Evolutionary conservation across 805 yeast genomes (phyloP).

Genomic region (Spathaspora sp.): DNA sequence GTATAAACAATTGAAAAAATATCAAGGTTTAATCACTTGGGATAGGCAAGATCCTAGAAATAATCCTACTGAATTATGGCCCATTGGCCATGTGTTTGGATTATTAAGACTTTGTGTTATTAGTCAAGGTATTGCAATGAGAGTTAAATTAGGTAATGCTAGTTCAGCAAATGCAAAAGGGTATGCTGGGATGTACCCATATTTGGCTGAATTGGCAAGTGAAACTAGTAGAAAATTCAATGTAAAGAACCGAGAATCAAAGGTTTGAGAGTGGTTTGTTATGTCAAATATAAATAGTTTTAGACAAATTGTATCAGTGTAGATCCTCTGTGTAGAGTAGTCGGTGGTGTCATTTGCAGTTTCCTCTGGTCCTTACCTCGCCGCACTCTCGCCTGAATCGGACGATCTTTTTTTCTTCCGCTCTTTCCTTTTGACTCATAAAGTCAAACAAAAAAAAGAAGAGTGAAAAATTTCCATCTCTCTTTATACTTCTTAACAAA

Average conservation of each 20-base stretch:
- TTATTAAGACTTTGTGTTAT: conserved; percentile 53
- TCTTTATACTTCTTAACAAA: background rate
- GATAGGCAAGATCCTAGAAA: conserved; percentile 32
- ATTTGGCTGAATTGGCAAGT: conserved; percentile 27
- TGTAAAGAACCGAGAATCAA: background rate
- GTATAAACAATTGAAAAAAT: conserved; percentile 22
- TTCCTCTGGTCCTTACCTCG: no score
- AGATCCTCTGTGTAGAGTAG: no score
- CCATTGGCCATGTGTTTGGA: conserved; percentile 53
- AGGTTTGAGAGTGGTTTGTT: background rate
- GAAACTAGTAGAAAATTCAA: conserved; percentile 12
- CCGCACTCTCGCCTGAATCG: background rate
- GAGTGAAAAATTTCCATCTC: background rate
- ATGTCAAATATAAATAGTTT: background rate
- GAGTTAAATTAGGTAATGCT: conserved; percentile 50
- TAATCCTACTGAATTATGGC: conserved; percentile 46
- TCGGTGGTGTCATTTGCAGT: background rate
- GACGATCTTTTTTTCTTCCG: background rate
- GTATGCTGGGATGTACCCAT: conserved; percentile 32
- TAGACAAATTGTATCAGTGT: no score
- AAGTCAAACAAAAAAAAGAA: background rate
- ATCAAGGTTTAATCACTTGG: conserved; percentile 24
- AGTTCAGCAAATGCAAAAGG: conserved; percentile 48
- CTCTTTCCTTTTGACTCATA: conserved; percentile 1
- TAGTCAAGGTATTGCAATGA: conserved; percentile 59